Base-by-base conservation (phyloP, 305 asterid species). In the Petunia hybrid region DNA sequence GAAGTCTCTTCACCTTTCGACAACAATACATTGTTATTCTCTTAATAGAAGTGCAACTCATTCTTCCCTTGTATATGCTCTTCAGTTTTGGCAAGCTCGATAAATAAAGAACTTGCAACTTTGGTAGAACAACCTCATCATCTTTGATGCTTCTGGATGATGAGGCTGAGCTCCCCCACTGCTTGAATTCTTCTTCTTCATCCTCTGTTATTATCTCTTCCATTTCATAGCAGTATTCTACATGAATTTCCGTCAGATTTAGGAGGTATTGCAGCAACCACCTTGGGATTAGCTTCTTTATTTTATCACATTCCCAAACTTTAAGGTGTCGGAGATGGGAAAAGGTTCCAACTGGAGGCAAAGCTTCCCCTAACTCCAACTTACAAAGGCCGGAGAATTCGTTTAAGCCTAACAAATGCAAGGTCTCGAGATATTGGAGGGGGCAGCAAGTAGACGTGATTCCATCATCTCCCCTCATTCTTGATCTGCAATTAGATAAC, bases 181-280 rank as follows among this genome's bases (percentile, higher is more conserved):
- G 31, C 31, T 22, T 22, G 31, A 22, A 5, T 36, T 22, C 31
- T 16, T 67, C 14, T 31, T 38, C 71, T 2, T 77, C 78, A 38
- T 82, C 69, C 0, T 67, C 78, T 66, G 76, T 14, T 65, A 77
- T 42, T 31, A 82, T 67, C 71, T 82, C 79, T 57, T 82, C 82
- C 53, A 82, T 10, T 53, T 82, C 42, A 4, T 39, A 1, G 62
- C 85, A 82, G 0, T 45, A 4, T 39, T 3, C 10, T 3, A 82
- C 57, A 10, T 39, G 10, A 56, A 82, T 38, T 31, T 41, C 57
- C 35, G 22, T 13, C 12, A 82, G 78, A 61, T 43, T 82, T 14
- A 42, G 43, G 41, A 82, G 36, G 73, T 45, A 42, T 43, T 66
- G 41, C 9, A 82, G 35, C 74, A 82, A 10, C 38, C 39, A 39